These are phyloP conservation scores for Pichiaceae sp. DNA, from an alignment of 1,139 yeast genomes.

Conservation along the genomic window DNA sequence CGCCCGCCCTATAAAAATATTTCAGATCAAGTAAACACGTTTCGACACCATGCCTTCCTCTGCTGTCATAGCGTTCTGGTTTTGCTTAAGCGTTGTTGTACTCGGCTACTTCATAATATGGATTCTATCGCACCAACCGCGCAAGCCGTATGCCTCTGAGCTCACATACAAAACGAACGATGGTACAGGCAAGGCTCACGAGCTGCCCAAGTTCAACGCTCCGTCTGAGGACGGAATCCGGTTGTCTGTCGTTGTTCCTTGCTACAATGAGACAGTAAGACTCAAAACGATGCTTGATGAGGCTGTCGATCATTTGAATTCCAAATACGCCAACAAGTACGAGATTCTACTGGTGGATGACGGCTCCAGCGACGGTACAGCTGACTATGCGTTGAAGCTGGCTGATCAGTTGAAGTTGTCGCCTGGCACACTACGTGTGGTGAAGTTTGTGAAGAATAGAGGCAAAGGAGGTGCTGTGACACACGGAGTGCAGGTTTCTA, in stretches of 20 bases:
- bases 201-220: conserved; percentile 14
- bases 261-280: conserved; percentile 77
- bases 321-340: conserved; percentile 32
- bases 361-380: conserved; percentile 80
- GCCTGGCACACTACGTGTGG: conserved; percentile 61
- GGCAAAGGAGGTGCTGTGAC: conserved; percentile 99
- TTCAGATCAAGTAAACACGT: neutral
- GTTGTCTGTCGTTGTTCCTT: conserved; percentile 78
- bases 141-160: conserved; percentile 47
- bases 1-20: too few species aligned
- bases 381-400: conserved; percentile 58
- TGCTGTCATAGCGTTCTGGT: neutral
- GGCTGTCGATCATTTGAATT: conserved; percentile 48
- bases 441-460: conserved; percentile 62
- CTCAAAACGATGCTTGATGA: conserved; percentile 73
- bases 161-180: conserved; percentile 35
- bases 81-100: neutral
- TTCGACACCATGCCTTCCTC: neutral
- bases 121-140: conserved; percentile 54
- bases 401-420: conserved; percentile 44
- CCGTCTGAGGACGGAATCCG: conserved; percentile 28
- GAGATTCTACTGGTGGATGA: conserved; percentile 88
- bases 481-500: conserved; percentile 73
- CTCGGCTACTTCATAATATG: conserved; percentile 35
- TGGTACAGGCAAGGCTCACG: conserved; percentile 8